phyloP scores from a whole-genome alignment of 139 green algal species.

The Chlorella sp. region DNA sequence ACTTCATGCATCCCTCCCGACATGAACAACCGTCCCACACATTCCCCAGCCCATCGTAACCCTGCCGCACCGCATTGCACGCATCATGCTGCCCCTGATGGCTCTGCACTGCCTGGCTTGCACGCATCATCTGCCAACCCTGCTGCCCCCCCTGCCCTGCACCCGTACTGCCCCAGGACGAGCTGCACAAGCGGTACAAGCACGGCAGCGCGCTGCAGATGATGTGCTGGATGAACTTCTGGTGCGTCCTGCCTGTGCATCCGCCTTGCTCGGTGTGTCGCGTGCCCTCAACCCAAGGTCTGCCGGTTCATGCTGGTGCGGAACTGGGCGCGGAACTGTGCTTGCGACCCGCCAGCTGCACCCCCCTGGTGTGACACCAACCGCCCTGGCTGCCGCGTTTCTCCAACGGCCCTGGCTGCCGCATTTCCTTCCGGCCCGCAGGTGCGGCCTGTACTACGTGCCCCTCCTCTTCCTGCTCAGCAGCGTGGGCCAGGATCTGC shows the following conservation, averaged over 20 bases:
- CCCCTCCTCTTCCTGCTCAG: constrained; percentile 80
- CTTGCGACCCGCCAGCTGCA: background rate
- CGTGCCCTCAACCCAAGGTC: too few relatives aligned
- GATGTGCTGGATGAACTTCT: constrained; percentile 99
- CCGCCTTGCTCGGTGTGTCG: background rate
- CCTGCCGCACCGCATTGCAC: too few relatives aligned
- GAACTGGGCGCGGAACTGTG: too few relatives aligned
- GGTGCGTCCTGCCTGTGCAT: constrained; percentile 48
- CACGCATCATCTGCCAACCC: background rate
- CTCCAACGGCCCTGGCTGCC: background rate
- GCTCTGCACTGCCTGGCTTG: too few relatives aligned
- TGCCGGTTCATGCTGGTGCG: too few relatives aligned
- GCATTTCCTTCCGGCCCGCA: background rate
- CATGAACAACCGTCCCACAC: too few relatives aligned
- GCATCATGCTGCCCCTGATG: too few relatives aligned
- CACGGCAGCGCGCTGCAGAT: constrained; percentile 83
- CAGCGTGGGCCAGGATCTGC: constrained; percentile 53
- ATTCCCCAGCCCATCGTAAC: too few relatives aligned
- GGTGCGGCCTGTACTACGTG: constrained; percentile 79
- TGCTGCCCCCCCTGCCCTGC: background rate
- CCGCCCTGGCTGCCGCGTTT: background rate
- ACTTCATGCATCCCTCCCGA: too few relatives aligned
- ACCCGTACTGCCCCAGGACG: constrained; percentile 65
- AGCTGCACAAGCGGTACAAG: constrained; percentile 78
- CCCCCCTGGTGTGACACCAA: background rate